Conservation (phyloP, 2,329 filamentous ascomycete genomes). For the Didymella pinodella region DNA sequence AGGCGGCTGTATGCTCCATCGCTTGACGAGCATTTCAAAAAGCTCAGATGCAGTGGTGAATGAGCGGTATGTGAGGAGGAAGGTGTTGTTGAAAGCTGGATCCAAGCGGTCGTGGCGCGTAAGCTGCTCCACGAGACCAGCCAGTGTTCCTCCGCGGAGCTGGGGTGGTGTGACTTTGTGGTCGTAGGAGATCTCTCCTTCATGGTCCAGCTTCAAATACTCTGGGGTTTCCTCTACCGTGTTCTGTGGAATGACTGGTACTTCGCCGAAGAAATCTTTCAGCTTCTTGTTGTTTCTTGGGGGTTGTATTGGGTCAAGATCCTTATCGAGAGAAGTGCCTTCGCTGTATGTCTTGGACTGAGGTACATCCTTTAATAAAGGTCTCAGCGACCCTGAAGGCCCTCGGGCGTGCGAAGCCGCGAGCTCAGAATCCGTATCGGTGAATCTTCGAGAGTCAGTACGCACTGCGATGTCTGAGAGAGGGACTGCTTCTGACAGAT, state of each 20-base stretch:
- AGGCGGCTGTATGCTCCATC: constrained; percentile 92
- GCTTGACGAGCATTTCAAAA: constrained; percentile 89
- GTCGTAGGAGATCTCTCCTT: constrained; percentile 90
- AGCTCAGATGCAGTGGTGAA: constrained; percentile 91
- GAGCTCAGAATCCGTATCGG: constrained; percentile 53
- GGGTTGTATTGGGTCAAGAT: constrained; percentile 49
- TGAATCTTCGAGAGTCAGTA: constrained; percentile 52
- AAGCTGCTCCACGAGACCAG: constrained; percentile 90
- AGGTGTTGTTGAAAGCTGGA: constrained; percentile 95
- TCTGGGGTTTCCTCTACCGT: constrained; percentile 80
- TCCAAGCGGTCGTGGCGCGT: constrained; percentile 96
- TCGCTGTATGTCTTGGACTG: constrained; percentile 73
- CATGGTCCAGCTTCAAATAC: constrained; percentile 85
- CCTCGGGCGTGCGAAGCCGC: constrained; percentile 40
- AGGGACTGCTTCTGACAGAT: constrained; percentile 82
- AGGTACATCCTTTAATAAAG: constrained; percentile 61
- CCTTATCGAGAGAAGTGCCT: constrained; percentile 52
- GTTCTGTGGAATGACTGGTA: constrained; percentile 56
- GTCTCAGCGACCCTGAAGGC: constrained; percentile 47
- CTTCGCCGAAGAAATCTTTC: constrained; percentile 61
- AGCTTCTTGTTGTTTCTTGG: constrained; percentile 58
- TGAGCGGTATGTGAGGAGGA: constrained; percentile 93
- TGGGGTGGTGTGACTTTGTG: constrained; percentile 76
- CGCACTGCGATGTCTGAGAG: constrained; percentile 40
- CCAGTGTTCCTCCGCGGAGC: constrained; percentile 87